Base-by-base conservation (phyloP, 306 rosid genomes). In the Mucuna pruriens region DNA sequence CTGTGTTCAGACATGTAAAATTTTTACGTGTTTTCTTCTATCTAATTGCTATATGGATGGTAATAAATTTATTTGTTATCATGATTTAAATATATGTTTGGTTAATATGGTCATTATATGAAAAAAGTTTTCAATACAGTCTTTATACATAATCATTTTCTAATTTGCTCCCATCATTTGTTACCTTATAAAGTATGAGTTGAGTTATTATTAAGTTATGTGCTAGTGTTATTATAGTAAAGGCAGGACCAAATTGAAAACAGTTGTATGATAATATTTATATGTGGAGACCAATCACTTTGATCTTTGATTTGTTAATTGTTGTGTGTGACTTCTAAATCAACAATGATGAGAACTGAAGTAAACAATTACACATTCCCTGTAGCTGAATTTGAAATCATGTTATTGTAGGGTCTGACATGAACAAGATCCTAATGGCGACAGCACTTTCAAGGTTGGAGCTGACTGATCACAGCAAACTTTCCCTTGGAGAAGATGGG, bases 371-470 rank as follows among this genome's bases (percentile, higher is more conserved):
- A 26, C 11, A 13, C 33, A 17, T 78, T 49, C 52, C 34, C 39
- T 16, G 58, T 8, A 36, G 31, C 67, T 79, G 81, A 77, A 75
- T 71, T 36, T 79, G 44, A 12, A 82, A 29, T 66, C 36, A 69
- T 84, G 63, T 45, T 75, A 75, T 76, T 84, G 86, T 80, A 94
- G 98, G 98, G 44, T 90, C 98, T 40, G 97, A 91, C 88, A 94
- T 94, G 97, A 92, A 87, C 83, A 94, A 92, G 90, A 90, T 92
- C 74, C 91, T 94, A 52, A 91, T 94, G 97, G 97, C 98, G 4
- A 91, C 98, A 31, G 92, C 97, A 55, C 87, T 94, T 48, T 90
- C 98, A 36, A 84, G 97, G 69, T 85, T 92, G 88, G 94, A 91
- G 86, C 94, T 91, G 38, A 91, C 97, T 11, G 97, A 94, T 83